Base-by-base conservation (phyloP, 2,329 filamentous ascomycete species). In the Hortaea sp. region DNA sequence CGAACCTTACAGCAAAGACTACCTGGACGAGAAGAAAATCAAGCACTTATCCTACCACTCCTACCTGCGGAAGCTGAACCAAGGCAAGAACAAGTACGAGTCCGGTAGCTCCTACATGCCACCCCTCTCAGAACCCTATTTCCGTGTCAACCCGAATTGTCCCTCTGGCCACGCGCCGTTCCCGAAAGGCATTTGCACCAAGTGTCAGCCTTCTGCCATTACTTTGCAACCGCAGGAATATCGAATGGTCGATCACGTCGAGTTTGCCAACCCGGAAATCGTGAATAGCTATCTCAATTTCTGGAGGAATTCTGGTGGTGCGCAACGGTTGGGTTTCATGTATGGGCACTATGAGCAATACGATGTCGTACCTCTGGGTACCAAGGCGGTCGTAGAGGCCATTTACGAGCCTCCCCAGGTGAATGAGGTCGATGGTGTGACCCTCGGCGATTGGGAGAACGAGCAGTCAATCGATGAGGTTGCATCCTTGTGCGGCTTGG, bases 31-130 rank as follows among this genome's bases (percentile, higher is more conserved):
- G 58, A 94, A 90, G 74, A 95, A 95, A 75, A 95, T 98, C 76
- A 98, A 98, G 67, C 94, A 98, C 66, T 75, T 92, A 29, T 97
- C 92, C 0, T 95, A 97, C 69, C 92, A 98, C 67, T 85, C 89
- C 4, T 83, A 97, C 64, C 75, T 98, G 40, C 82, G 89, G 54
- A 98, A 98, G 66, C 83, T 95, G 67, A 98, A 98, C 69, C 83
- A 88, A 10, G 85, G 88, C 10, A 97, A 94, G 53, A 98, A 98
- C 70, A 95, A 94, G 65, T 86, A 90, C 30, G 90, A 98, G 67
- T 77, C 88, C 1, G 89, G 88, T 48, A 89, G 81, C 65, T 97
- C 92, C 5, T 98, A 92, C 64, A 97, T 98, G 71, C 92, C 92
- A 9, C 92, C 92, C 1, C 77, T 98, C 9, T 87, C 79, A 46